These are phyloP conservation scores for Daldinia decipiens DNA, from an alignment of 495 filamentous ascomycete genomes.

Conservation along the genomic window DNA sequence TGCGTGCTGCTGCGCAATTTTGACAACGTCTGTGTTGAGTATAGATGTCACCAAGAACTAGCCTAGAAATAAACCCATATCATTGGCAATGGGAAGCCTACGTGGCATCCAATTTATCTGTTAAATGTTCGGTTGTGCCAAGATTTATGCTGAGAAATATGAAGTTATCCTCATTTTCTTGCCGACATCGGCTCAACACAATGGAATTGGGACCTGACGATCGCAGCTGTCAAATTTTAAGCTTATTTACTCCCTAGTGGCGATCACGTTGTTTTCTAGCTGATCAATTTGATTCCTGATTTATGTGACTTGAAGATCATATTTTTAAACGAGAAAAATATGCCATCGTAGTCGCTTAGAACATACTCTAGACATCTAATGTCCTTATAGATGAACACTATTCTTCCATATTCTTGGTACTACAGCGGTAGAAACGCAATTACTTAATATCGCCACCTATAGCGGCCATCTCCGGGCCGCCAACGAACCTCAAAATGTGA, in stretches of 20 bases:
- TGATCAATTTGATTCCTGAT: conserved; percentile 16
- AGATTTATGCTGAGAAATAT: neutral
- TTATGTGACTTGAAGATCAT: neutral
- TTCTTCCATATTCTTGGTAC: conserved; percentile 33
- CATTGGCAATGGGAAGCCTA: neutral
- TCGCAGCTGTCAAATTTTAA: conserved; percentile 37
- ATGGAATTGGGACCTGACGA: conserved; percentile 28
- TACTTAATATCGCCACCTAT: conserved; percentile 34
- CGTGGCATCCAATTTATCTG: conserved; percentile 14
- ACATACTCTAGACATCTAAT: neutral
- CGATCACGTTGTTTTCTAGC: conserved; percentile 14
- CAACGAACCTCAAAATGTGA: conserved; percentile 4
- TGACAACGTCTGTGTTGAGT: conserved; percentile 16
- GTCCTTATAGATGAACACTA: neutral
- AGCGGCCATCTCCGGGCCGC: conserved; percentile 20
- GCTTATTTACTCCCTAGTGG: conserved; percentile 25
- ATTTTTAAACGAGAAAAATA: neutral
- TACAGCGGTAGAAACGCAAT: conserved; percentile 6
- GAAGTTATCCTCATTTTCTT: neutral
- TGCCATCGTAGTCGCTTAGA: neutral
- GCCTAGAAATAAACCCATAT: neutral
- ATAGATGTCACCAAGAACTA: conserved; percentile 7
- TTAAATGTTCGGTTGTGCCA: conserved; percentile 31
- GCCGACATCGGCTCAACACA: neutral
- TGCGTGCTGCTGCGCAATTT: conserved; percentile 31